phyloP scores from a whole-genome alignment of 345 rosid species.

The Citrus medica region DNA sequence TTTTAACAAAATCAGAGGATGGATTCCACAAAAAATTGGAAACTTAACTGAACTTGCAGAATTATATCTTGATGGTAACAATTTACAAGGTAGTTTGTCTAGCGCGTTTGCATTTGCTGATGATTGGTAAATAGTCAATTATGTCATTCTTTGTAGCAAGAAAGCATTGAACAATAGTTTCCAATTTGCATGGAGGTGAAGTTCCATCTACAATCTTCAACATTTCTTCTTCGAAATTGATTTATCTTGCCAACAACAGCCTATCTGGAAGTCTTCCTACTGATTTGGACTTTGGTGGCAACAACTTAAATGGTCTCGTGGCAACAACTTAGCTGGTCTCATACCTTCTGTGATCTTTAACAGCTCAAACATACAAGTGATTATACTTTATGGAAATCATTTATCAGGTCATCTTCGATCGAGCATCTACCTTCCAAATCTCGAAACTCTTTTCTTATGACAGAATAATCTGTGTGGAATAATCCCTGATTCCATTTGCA shows the following conservation, averaged over 20 bases:
- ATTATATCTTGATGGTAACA: too few relatives aligned
- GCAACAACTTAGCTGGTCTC: neutral
- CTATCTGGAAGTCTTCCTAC: constrained; percentile 7
- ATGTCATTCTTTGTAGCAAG: too few relatives aligned
- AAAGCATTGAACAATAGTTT: neutral
- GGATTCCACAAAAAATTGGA: too few relatives aligned
- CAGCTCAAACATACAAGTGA: neutral
- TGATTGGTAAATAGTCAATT: too few relatives aligned
- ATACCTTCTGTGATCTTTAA: neutral
- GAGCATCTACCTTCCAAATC: neutral
- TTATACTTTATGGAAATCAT: neutral
- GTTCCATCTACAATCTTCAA: neutral
- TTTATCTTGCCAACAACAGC: constrained; percentile 1
- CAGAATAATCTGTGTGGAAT: neutral
- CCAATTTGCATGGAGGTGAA: neutral
- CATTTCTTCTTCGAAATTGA: neutral
- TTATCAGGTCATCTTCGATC: neutral
- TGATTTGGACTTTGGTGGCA: neutral
- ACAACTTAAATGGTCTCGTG: neutral
- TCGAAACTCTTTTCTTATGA: neutral
- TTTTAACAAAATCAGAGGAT: too few relatives aligned
- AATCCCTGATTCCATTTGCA: neutral
- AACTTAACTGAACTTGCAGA: too few relatives aligned
- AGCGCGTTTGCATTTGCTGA: too few relatives aligned
- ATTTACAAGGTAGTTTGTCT: too few relatives aligned